Conservation (phyloP, 2,329 filamentous ascomycete genomes). For the Xylariaceae sp. region DNA sequence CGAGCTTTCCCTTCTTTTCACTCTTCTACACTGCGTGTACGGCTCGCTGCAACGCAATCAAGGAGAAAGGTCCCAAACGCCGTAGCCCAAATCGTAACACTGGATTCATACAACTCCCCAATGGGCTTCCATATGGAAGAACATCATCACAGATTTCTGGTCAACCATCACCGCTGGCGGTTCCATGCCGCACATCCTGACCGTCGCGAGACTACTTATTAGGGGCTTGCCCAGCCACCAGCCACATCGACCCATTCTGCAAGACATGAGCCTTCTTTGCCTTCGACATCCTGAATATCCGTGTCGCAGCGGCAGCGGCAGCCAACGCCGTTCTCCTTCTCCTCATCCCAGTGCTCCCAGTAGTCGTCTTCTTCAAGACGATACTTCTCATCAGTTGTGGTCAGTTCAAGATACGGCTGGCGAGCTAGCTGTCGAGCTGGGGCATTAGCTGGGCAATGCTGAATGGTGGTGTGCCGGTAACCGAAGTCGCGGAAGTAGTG, state of each 20-base stretch:
- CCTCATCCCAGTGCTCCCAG: conserved; percentile 81
- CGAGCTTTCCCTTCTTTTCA: not conserved
- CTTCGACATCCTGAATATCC: conserved; percentile 95
- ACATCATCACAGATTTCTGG: conserved; percentile 1
- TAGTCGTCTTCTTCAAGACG: conserved; percentile 91
- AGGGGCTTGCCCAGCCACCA: conserved; percentile 70
- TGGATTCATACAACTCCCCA: conserved; percentile 12
- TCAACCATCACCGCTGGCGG: too few species aligned
- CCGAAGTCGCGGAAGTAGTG: conserved; percentile 99
- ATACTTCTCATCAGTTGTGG: conserved; percentile 74
- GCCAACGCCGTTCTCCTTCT: conserved; percentile 92
- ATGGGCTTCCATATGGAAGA: conserved; percentile 7
- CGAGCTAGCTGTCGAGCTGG: conserved; percentile 79
- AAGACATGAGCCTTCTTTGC: conserved; percentile 92
- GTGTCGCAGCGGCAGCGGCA: conserved; percentile 96
- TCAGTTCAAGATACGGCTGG: conserved; percentile 74
- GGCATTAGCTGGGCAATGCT: conserved; percentile 95
- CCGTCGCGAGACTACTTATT: conserved; percentile 7
- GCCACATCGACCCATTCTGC: conserved; percentile 97
- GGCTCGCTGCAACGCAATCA: conserved; percentile 20
- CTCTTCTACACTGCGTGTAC: conserved; percentile 12
- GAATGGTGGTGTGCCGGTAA: conserved; percentile 96
- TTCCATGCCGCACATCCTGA: too few species aligned
- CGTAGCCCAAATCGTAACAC: conserved; percentile 17
- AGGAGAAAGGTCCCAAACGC: conserved; percentile 14